A percentile compares a stretch with the other conserved stretches of the same genome.
Conservation (phyloP, 148 eudicot genomes). For the Rhododendron mucronatum region DNA sequence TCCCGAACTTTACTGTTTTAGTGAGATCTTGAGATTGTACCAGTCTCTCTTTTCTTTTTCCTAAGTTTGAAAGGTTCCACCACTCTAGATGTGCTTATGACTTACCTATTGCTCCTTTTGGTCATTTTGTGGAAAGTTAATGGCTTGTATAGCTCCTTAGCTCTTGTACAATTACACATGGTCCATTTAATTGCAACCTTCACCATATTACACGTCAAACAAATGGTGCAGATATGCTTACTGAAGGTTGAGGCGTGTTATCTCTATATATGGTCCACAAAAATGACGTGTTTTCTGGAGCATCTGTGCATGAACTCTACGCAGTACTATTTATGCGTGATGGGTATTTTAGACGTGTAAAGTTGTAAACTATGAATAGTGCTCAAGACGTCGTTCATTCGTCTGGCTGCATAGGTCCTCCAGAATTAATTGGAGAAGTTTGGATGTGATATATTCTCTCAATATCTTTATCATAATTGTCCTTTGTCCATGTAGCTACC, state of each 20-base stretch:
- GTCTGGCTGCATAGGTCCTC: neutral
- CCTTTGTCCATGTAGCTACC: constrained; percentile 55
- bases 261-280: neutral
- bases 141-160: neutral
- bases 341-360: neutral
- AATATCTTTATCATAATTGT: neutral
- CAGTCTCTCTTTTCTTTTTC: neutral
- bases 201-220: neutral
- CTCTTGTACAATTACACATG: neutral
- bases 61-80: neutral
- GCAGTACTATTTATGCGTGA: neutral
- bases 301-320: neutral
- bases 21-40: neutral
- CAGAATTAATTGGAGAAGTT: neutral
- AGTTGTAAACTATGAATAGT: neutral
- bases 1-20: neutral
- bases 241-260: neutral
- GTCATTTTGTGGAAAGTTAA: neutral
- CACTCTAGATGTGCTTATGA: neutral
- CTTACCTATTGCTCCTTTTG: neutral
- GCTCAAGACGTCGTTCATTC: neutral
- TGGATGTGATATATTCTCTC: neutral
- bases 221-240: neutral
- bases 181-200: neutral
- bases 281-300: neutral